Base-by-base conservation (phyloP, 345 rosid species). In the Brassica nigra region DNA sequence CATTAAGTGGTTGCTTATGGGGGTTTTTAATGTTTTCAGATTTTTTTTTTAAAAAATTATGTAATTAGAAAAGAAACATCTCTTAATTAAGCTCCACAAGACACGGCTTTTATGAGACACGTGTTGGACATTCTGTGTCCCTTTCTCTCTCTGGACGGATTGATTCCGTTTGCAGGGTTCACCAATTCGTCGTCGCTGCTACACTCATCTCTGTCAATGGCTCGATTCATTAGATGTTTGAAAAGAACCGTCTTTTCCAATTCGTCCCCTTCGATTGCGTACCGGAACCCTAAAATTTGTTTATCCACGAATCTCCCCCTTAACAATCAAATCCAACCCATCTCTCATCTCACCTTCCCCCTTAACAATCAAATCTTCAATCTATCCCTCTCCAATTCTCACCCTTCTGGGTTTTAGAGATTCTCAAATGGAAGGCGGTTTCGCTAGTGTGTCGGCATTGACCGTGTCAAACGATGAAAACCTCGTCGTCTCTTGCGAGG, bases 401-500 rank as follows among this genome's bases (percentile, higher is more conserved):
- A 49, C 37, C 30, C 62, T 79, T 72, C 39, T 16, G 20, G n/a
- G 27, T 23, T 78, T 54, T 36, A 28, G 11, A 5, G 28, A 11
- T 62, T 28, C 15, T 31, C 75, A 12, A 80, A 81, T 81, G 83
- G 83, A 80, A 80, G 87, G 70, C 49, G 81, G 77, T 57, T 82
- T 82, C 62, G 83, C 74, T 0, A 66, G 74, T 68, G 85, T 85
- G 11, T 81, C 84, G 1, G 81, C 82, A 80, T 92, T 93, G 44
- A 84, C 92, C 59, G 80, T 87, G 80, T 90, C 91, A 6, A 85
- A 82, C 68, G 90, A 88, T 30, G 90, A 86, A 55, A 76, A 78
- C 71, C 67, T 83, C 42, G 90, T 80, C 16, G 80, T 88, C 37
- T 91, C 97, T 2, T 89, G 90, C n/a, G 97, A 89, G 83, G 95